These are phyloP conservation scores for Myriosclerotinia curreyana DNA, from an alignment of 2,329 filamentous ascomycete genomes.

Conservation along the genomic window DNA sequence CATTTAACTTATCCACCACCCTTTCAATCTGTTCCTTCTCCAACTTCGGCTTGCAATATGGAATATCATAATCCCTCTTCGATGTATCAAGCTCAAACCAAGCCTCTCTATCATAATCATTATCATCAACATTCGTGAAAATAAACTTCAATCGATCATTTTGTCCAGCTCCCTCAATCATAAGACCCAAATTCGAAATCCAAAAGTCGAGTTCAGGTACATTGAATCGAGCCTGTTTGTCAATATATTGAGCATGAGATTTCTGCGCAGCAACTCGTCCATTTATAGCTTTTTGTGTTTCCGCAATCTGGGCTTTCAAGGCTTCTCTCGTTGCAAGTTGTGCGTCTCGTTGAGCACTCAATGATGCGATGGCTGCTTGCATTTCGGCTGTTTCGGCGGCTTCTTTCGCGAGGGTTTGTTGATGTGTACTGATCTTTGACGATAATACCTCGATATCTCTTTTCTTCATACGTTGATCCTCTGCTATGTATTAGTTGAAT, in stretches of 20 bases:
- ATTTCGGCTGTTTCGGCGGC: constrained; percentile 74
- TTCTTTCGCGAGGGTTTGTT: constrained; percentile 73
- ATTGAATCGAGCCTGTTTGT: constrained; percentile 83
- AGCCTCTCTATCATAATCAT: constrained; percentile 82
- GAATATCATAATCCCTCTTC: constrained; percentile 79
- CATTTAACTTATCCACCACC: constrained; percentile 76
- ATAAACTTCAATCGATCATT: constrained; percentile 87
- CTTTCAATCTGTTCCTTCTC: constrained; percentile 74
- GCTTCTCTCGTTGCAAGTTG: constrained; percentile 56
- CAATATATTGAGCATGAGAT: constrained; percentile 69
- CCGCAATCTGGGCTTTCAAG: constrained; percentile 59
- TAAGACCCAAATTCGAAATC: constrained; percentile 84
- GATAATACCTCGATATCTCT: constrained; percentile 81
- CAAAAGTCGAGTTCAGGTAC: constrained; percentile 93
- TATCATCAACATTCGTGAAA: constrained; percentile 82
- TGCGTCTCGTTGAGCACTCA: constrained; percentile 58
- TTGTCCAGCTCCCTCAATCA: constrained; percentile 83
- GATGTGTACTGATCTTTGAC: constrained; percentile 66
- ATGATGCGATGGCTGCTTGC: constrained; percentile 57
- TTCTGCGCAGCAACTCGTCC: constrained; percentile 67
- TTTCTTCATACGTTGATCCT: constrained; percentile 87
- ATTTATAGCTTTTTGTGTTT: constrained; percentile 69
- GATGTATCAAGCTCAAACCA: constrained; percentile 90
- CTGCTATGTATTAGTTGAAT: constrained; percentile 46
- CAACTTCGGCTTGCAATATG: constrained; percentile 76